phyloP scores from a whole-genome alignment of 805 yeast genomes.

The Yamadazyma takamatsuzukensis region DNA sequence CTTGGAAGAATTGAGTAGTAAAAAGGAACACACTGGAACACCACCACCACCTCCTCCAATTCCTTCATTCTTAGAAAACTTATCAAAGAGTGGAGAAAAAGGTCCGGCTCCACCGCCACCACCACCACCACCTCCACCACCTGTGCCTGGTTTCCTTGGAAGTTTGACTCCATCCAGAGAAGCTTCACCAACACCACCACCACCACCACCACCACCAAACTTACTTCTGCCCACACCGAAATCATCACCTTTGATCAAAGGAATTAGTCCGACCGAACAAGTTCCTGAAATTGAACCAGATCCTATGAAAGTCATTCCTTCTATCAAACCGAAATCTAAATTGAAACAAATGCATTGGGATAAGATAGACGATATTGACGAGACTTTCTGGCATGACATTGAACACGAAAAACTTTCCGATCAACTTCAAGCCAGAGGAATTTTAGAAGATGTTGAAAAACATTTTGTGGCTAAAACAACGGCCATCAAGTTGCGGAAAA shows the following conservation, averaged over 20 bases:
- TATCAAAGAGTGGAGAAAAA: background rate
- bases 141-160: conserved; percentile 13
- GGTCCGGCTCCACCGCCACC: conserved; percentile 5
- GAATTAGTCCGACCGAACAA: background rate
- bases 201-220: conserved; percentile 3
- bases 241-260: background rate
- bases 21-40: conserved; percentile 4
- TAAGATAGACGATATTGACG: conserved; percentile 75
- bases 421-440: conserved; percentile 69
- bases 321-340: conserved; percentile 61
- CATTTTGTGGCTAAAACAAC: conserved; percentile 81
- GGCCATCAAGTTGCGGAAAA: conserved; percentile 33
- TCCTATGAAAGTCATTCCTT: conserved; percentile 9
- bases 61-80: conserved; percentile 6
- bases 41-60: conserved; percentile 19
- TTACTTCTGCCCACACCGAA: background rate
- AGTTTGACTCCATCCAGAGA: conserved; percentile 1
- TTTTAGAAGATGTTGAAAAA: conserved; percentile 77
- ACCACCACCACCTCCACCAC: conserved; percentile 23
- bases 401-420: conserved; percentile 58
- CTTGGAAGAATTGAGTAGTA: conserved; percentile 1
- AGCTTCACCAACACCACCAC: conserved; percentile 1
- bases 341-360: conserved; percentile 98
- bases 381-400: conserved; percentile 80
- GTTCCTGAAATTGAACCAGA: conserved; percentile 3